Evolutionary conservation across 768 basidiomycete genomes (phyloP).

Genomic region (Termitomyces sp.): DNA sequence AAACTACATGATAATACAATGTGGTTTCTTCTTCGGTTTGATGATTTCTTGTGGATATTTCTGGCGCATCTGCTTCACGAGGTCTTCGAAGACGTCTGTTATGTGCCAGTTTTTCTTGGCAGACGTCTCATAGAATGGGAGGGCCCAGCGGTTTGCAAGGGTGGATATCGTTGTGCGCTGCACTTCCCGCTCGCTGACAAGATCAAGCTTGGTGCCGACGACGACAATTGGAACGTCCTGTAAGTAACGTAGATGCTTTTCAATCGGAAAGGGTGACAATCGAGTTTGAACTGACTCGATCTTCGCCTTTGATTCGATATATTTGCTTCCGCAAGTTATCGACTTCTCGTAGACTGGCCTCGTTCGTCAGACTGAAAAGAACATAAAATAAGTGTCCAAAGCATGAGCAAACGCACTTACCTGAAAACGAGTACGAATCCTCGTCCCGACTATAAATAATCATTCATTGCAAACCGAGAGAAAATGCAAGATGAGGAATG

Average conservation of each 20-base stretch:
- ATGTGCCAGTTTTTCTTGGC: slow-evolving; percentile 83
- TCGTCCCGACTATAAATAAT: slow-evolving; percentile 48
- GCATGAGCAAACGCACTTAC: slow-evolving; percentile 23
- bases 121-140: slow-evolving; percentile 86
- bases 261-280: slow-evolving; percentile 2
- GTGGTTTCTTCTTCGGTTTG: slow-evolving; percentile 7
- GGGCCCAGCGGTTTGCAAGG: slow-evolving; percentile 57
- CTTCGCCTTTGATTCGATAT: slow-evolving; percentile 69
- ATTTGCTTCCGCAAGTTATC: slow-evolving; percentile 80
- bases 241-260: neutral
- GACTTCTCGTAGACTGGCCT: slow-evolving; percentile 75
- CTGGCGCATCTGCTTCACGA: slow-evolving; percentile 67
- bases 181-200: slow-evolving; percentile 77
- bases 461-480: slow-evolving; percentile 1
- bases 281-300: slow-evolving; percentile 37
- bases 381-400: slow-evolving; percentile 3
- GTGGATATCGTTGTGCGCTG: slow-evolving; percentile 55
- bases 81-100: slow-evolving; percentile 70
- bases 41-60: slow-evolving; percentile 45
- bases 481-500: neutral
- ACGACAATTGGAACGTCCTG: slow-evolving; percentile 75
- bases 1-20: slow-evolving; percentile 39
- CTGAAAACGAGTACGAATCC: slow-evolving; percentile 85
- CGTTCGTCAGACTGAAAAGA: slow-evolving; percentile 65
- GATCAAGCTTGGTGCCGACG: slow-evolving; percentile 82